A percentile compares a stretch with the other conserved stretches of the same genome.
Evolutionary conservation across 768 basidiomycete genomes (phyloP).

Genomic region (Russula griseocarnosa): DNA sequence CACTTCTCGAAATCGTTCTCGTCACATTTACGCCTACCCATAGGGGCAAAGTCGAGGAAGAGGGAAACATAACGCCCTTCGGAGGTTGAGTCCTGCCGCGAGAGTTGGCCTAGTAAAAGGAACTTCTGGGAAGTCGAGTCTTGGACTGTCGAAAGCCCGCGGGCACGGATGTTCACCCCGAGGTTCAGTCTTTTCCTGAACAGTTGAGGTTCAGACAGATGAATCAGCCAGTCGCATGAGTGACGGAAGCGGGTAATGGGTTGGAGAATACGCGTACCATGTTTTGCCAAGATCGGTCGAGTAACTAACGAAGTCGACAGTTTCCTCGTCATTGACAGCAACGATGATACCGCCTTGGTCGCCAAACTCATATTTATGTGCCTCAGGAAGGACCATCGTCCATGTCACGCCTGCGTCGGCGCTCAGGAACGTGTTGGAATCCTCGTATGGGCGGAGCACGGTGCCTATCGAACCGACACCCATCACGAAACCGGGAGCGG

Average conservation of each 20-base stretch:
- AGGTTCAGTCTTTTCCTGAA: slow-evolving; percentile 67
- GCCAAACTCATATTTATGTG: slow-evolving; percentile 96
- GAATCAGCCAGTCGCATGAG: background rate
- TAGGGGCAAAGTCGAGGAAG: slow-evolving; percentile 76
- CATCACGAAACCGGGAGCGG: slow-evolving; percentile 93
- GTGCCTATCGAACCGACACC: slow-evolving; percentile 89
- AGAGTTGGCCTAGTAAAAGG: slow-evolving; percentile 75
- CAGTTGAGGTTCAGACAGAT: background rate
- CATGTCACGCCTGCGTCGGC: slow-evolving; percentile 86
- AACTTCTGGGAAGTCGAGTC: slow-evolving; percentile 98
- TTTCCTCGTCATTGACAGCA: slow-evolving; percentile 80
- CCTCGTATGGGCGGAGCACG: slow-evolving; percentile 64
- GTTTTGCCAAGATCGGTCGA: slow-evolving; percentile 76
- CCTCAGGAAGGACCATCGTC: slow-evolving; percentile 67
- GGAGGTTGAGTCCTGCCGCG: slow-evolving; percentile 51
- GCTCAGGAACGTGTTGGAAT: slow-evolving; percentile 92
- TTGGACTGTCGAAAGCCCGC: slow-evolving; percentile 80
- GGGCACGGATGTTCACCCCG: slow-evolving; percentile 65
- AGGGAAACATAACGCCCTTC: slow-evolving; percentile 66
- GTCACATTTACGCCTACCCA: slow-evolving; percentile 63
- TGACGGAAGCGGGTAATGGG: background rate
- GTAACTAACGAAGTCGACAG: slow-evolving; percentile 64
- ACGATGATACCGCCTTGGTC: slow-evolving; percentile 81
- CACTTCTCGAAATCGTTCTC: slow-evolving; percentile 78
- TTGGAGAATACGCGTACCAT: slow-evolving; percentile 54